Conservation (phyloP, 2,329 filamentous ascomycete genomes). For the Zelopaecilomyces penicillatus region DNA sequence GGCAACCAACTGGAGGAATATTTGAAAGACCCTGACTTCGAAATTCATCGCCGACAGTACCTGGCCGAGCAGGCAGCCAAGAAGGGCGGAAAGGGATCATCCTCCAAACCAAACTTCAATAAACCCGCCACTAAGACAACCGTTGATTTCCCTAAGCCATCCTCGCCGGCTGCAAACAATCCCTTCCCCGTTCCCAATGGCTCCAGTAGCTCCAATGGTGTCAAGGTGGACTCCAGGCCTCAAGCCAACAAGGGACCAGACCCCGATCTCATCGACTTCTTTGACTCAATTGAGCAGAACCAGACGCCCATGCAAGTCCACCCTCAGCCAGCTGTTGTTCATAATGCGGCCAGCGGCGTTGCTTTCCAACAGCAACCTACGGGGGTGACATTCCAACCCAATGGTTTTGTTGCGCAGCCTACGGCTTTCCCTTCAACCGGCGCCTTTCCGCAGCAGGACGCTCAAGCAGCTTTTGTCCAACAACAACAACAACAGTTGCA, state of each 20-base stretch:
- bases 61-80: conserved; percentile 75
- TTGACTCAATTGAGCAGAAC: conserved; percentile 85
- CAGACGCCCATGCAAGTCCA: conserved; percentile 59
- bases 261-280: conserved; percentile 86
- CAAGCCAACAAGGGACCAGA: conserved; percentile 53
- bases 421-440: conserved; percentile 20
- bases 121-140: conserved; percentile 29
- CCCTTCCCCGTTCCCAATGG: conserved; percentile 32
- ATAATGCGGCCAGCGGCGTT: conserved; percentile 7
- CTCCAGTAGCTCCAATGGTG: conserved; percentile 9
- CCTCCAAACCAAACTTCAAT: conserved; percentile 21
- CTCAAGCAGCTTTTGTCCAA: conserved; percentile 21
- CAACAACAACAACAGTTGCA: conserved; percentile 31
- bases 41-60: conserved; percentile 86
- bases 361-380: conserved; percentile 32
- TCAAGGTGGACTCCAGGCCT: conserved; percentile 32
- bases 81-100: conserved; percentile 31
- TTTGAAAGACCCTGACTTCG: conserved; percentile 88
- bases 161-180: conserved; percentile 32
- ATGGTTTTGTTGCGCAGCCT: conserved; percentile 16
- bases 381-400: conserved; percentile 22
- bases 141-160: conserved; percentile 27
- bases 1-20: conserved; percentile 90
- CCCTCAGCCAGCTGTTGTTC: conserved; percentile 22
- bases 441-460: conserved; percentile 24